These are phyloP conservation scores for Cryptomeria japonica DNA, from an alignment of 75 land plant genomes.

Conservation along the genomic window DNA sequence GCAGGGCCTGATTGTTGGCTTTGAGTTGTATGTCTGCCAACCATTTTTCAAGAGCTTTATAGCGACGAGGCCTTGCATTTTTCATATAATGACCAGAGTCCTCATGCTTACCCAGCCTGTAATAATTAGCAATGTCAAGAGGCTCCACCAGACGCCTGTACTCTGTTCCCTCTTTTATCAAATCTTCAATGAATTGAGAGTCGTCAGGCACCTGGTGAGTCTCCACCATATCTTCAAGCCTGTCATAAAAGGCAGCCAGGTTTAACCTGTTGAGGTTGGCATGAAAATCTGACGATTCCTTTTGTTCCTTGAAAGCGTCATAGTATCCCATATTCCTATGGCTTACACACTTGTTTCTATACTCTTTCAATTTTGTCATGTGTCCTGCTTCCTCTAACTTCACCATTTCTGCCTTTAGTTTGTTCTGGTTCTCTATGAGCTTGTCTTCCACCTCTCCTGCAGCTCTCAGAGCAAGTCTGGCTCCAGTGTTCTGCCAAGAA, in stretches of 20 bases:
- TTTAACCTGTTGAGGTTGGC: conserved; percentile 39
- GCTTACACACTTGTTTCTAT: conserved; percentile 30
- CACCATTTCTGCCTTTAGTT: conserved; percentile 5
- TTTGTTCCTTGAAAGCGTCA: conserved; percentile 37
- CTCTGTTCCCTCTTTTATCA: conserved; percentile 39
- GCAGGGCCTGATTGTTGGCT: not conserved
- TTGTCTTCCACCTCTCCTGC: not conserved
- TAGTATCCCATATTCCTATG: conserved; percentile 42
- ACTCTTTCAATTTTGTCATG: conserved; percentile 44
- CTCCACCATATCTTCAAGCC: conserved; percentile 35
- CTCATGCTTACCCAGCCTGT: conserved; percentile 30
- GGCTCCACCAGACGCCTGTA: conserved; percentile 66
- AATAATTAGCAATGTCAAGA: conserved; percentile 63
- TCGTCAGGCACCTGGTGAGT: conserved; percentile 47
- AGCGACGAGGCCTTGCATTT: not conserved
- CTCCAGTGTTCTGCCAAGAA: not conserved
- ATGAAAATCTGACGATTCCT: conserved; percentile 9
- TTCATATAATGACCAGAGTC: conserved; percentile 38
- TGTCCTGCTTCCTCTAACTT: not conserved
- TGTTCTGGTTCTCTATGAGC: not conserved
- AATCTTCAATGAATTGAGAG: conserved; percentile 31
- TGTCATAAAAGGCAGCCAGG: conserved; percentile 51
- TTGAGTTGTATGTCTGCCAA: not conserved
- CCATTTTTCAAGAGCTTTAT: not conserved
- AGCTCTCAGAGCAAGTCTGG: not conserved